These are phyloP conservation scores for Globisporangium paddicum DNA, from an alignment of 352 stramenopile genomes.

Conservation along the genomic window DNA sequence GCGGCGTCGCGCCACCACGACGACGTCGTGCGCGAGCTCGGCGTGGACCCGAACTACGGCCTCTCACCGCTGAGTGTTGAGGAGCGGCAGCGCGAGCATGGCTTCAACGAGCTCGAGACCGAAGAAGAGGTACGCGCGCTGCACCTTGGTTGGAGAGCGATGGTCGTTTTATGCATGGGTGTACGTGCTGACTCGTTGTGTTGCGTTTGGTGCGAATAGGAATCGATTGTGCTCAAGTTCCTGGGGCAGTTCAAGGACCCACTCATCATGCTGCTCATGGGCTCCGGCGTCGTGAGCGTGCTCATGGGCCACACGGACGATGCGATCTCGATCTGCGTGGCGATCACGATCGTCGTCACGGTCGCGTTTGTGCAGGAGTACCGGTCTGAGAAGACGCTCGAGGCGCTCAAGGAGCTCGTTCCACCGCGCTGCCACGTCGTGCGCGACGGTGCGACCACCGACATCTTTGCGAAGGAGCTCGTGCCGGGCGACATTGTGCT, in stretches of 20 bases:
- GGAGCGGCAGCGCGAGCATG: constrained; percentile 64
- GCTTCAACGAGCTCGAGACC: constrained; percentile 61
- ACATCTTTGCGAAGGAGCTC: constrained; percentile 74
- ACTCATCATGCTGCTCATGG: constrained; percentile 95
- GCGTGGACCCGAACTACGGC: constrained; percentile 59
- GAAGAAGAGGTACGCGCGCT: constrained; percentile 41
- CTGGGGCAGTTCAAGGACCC: constrained; percentile 95
- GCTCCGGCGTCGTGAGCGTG: constrained; percentile 88
- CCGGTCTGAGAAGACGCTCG: constrained; percentile 83
- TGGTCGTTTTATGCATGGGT: background rate
- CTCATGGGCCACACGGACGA: constrained; percentile 94
- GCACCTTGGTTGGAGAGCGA: background rate
- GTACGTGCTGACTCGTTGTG: too few species aligned
- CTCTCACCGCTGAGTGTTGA: constrained; percentile 48
- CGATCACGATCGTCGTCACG: constrained; percentile 95
- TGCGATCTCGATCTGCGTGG: constrained; percentile 93
- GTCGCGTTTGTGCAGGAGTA: constrained; percentile 94
- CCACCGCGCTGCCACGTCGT: constrained; percentile 67
- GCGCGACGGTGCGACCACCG: constrained; percentile 41
- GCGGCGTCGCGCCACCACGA: constrained; percentile 43
- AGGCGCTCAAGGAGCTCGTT: constrained; percentile 77
- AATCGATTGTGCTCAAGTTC: constrained; percentile 91
- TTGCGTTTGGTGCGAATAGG: constrained; percentile 19
- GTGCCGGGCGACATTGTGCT: constrained; percentile 85
- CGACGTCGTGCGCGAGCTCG: constrained; percentile 58